Evolutionary conservation across 225 moss, liverwort and hornwort genomes (phyloP).

Genomic region (Antitrichia curtipendula): DNA sequence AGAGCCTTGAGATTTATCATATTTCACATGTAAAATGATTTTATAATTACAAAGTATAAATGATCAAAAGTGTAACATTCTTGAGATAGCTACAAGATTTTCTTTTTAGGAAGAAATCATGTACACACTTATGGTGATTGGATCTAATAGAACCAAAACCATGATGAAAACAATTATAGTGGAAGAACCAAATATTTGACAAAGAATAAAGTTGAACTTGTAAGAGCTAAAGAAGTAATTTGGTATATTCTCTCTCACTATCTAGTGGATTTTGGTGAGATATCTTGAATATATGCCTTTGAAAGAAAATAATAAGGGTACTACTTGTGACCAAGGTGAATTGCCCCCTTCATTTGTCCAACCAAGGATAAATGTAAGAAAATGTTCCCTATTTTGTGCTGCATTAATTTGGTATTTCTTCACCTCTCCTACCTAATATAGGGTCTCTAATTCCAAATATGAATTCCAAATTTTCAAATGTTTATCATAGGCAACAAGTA

Average conservation of each 20-base stretch:
- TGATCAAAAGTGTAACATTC: too few relatives aligned
- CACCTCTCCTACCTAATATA: too few relatives aligned
- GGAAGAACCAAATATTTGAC: rapidly evolving
- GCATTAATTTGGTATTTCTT: too few relatives aligned
- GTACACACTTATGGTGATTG: not conserved
- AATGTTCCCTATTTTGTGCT: too few relatives aligned
- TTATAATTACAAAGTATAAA: not conserved
- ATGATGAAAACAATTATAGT: not conserved
- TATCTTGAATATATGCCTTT: not conserved
- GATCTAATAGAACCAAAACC: not conserved
- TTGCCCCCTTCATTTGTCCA: too few relatives aligned
- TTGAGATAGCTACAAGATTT: not conserved
- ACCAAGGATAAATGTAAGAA: too few relatives aligned
- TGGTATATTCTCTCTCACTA: not conserved
- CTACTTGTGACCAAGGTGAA: too few relatives aligned
- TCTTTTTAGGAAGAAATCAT: not conserved
- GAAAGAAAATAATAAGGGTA: not conserved
- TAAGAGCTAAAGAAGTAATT: too few relatives aligned
- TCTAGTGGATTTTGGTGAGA: too few relatives aligned
- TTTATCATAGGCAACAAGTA: too few relatives aligned
- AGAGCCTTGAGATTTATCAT: not conserved
- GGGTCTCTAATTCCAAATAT: too few relatives aligned
- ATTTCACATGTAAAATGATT: not conserved
- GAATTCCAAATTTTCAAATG: too few relatives aligned
- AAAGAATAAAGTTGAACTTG: not conserved